phyloP scores from a whole-genome alignment of 2,329 filamentous ascomycete species.

The Aureobasidium lini region DNA sequence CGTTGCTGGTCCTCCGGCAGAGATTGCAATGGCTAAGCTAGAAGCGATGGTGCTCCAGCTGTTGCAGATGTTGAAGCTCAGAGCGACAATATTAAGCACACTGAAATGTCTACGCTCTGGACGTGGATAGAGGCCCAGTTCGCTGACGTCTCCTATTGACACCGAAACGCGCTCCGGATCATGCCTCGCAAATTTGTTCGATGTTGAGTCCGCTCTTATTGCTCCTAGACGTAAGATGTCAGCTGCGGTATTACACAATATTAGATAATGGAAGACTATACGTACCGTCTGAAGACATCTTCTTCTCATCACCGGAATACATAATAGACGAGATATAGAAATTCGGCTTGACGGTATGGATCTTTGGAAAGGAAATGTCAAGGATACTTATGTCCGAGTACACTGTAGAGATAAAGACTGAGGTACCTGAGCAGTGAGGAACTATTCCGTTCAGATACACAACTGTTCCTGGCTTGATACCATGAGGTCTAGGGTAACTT shows the following conservation, averaged over 20 bases:
- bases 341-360: neutral
- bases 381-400: neutral
- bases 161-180: neutral
- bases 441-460: neutral
- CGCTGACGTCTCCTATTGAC: neutral
- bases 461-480: neutral
- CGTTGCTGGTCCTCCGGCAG: conserved; percentile 26
- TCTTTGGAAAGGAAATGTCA: neutral
- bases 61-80: conserved; percentile 52
- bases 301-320: neutral
- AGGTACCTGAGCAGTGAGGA: neutral
- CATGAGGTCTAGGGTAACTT: neutral
- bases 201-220: neutral
- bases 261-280: neutral
- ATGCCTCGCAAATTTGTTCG: neutral
- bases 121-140: neutral
- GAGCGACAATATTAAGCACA: conserved; percentile 44
- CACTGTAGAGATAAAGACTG: neutral
- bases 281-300: neutral
- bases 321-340: neutral
- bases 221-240: neutral
- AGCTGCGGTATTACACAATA: neutral
- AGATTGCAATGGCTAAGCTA: conserved; percentile 46
- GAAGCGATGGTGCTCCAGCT: conserved; percentile 55
- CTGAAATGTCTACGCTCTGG: conserved; percentile 54